phyloP scores from a whole-genome alignment of 192 early-diverging fungal genomes.

The Fimicolochytrium jonesii region DNA sequence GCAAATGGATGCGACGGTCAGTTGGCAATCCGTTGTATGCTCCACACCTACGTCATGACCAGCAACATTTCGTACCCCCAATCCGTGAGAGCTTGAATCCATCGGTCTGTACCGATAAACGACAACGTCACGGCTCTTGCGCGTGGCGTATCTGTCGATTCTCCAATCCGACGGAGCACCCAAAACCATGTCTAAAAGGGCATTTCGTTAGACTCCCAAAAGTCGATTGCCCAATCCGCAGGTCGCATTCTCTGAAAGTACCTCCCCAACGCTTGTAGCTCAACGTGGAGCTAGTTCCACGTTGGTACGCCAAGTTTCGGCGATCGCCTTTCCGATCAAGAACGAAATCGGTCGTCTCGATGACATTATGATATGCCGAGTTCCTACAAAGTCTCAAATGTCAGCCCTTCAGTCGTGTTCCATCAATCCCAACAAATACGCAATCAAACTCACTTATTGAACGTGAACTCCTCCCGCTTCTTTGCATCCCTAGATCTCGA shows the following conservation, averaged over 20 bases:
- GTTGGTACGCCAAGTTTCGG: conserved; percentile 1
- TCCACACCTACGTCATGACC: background rate
- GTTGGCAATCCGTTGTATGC: too few relatives aligned
- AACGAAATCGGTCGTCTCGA: conserved; percentile 12
- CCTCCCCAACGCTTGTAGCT: conserved; percentile 22
- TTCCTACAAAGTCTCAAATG: background rate
- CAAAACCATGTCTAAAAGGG: background rate
- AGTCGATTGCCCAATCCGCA: background rate
- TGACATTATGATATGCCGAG: background rate
- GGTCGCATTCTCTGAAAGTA: background rate
- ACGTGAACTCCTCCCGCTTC: too few relatives aligned
- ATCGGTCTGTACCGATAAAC: background rate
- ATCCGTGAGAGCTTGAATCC: background rate
- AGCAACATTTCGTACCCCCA: background rate
- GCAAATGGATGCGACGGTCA: background rate
- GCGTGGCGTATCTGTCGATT: conserved; percentile 1
- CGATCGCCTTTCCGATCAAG: conserved; percentile 22
- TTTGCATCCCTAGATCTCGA: too few relatives aligned
- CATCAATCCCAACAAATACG: too few relatives aligned
- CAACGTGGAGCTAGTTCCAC: background rate
- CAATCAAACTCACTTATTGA: too few relatives aligned
- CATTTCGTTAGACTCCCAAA: background rate
- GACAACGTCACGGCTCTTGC: conserved; percentile 6
- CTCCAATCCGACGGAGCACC: background rate
- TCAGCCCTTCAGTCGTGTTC: too few relatives aligned